phyloP scores from a whole-genome alignment of 768 basidiomycete species.

The Xerocomellus chrysenteron region DNA sequence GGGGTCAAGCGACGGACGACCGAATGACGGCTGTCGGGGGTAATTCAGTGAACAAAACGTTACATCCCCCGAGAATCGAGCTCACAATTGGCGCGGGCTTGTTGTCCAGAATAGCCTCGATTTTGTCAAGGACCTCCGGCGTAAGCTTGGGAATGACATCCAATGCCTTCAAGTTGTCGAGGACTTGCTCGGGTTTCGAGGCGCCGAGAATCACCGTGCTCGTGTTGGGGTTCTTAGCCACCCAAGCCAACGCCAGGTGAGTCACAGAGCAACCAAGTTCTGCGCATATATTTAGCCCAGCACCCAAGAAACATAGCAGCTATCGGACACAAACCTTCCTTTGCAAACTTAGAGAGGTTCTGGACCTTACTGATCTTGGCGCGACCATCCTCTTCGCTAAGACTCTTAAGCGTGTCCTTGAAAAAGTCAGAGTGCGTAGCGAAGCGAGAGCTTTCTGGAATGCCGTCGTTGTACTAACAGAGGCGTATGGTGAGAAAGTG shows the following conservation, averaged over 20 bases:
- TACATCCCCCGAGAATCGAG: not conserved
- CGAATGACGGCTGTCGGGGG: constrained; percentile 20
- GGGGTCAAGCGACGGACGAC: constrained; percentile 32
- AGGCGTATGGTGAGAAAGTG: not conserved
- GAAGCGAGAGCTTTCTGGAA: constrained; percentile 53
- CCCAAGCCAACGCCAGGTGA: constrained; percentile 59
- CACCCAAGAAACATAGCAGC: not conserved
- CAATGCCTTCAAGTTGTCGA: constrained; percentile 52
- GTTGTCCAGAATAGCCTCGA: constrained; percentile 53
- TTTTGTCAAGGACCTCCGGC: constrained; percentile 46
- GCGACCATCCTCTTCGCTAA: constrained; percentile 42
- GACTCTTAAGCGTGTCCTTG: constrained; percentile 42
- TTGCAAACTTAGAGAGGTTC: constrained; percentile 45
- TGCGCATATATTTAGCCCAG: constrained; percentile 10
- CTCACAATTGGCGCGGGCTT: constrained; percentile 32
- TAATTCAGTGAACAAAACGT: constrained; percentile 5
- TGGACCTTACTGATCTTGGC: constrained; percentile 50
- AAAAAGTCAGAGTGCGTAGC: constrained; percentile 48
- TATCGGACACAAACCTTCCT: constrained; percentile 24
- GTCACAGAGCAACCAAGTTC: constrained; percentile 47
- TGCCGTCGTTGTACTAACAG: constrained; percentile 45
- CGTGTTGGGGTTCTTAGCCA: constrained; percentile 48
- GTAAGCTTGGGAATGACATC: constrained; percentile 55
- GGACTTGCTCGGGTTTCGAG: constrained; percentile 46
- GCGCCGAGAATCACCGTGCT: constrained; percentile 49